Evolutionary conservation across 345 rosid species (phyloP).

Genomic region (Citrus glauca): DNA sequence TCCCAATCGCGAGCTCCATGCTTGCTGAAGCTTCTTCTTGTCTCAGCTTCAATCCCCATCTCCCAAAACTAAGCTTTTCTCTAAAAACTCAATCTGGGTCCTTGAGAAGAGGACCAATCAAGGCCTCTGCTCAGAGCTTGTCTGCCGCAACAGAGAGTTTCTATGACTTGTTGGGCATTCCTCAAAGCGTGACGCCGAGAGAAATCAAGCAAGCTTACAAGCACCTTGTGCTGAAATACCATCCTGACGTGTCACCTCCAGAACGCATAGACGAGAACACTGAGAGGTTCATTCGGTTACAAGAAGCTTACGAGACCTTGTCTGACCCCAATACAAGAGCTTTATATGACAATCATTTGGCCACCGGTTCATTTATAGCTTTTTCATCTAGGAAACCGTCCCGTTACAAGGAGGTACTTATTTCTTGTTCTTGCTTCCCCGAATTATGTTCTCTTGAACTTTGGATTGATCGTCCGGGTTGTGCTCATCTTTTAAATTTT

Average conservation of each 20-base stretch:
- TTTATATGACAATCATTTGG: slow-evolving; percentile 13
- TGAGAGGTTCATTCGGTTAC: slow-evolving; percentile 18
- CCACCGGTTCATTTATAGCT: slow-evolving; percentile 7
- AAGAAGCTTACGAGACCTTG: slow-evolving; percentile 27
- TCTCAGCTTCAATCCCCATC: slow-evolving; percentile 3
- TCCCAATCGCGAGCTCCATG: background rate
- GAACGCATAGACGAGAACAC: slow-evolving; percentile 18
- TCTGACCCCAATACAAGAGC: slow-evolving; percentile 21
- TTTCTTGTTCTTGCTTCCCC: background rate
- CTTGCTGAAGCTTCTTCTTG: background rate
- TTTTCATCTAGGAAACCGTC: background rate
- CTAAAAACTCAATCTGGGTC: slow-evolving; percentile 6
- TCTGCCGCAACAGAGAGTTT: slow-evolving; percentile 3
- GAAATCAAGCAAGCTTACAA: slow-evolving; percentile 31
- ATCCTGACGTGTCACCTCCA: slow-evolving; percentile 24
- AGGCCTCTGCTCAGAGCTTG: background rate
- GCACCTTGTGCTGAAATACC: slow-evolving; percentile 24
- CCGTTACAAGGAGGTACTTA: slow-evolving; percentile 3
- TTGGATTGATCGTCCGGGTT: background rate
- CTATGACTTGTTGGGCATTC: slow-evolving; percentile 24
- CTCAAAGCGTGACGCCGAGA: slow-evolving; percentile 8
- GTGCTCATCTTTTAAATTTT: too few relatives aligned
- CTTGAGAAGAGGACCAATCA: background rate
- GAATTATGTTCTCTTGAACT: background rate
- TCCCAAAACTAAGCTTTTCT: background rate